phyloP scores from a whole-genome alignment of 164 flowering plant genomes.

The Sedum album region DNA sequence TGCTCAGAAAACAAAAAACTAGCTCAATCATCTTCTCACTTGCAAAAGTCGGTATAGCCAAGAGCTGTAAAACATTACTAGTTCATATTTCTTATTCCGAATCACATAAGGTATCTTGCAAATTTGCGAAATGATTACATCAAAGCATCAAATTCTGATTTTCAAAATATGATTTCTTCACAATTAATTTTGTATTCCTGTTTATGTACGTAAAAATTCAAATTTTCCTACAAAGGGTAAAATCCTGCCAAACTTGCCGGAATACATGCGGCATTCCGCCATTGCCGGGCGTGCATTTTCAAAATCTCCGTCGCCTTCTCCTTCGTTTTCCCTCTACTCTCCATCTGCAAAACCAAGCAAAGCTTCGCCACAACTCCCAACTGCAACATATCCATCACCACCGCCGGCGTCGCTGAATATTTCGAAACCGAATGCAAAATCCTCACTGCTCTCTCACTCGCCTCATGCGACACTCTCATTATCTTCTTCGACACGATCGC shows the following conservation, averaged over 20 bases:
- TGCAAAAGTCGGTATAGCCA: too few relatives aligned
- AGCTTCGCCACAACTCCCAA: slow-evolving; percentile 69
- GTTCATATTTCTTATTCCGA: too few relatives aligned
- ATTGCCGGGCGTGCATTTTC: slow-evolving; percentile 34
- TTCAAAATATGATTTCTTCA: neutral
- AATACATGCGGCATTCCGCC: slow-evolving; percentile 50
- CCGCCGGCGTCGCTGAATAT: slow-evolving; percentile 29
- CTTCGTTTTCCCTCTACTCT: slow-evolving; percentile 28
- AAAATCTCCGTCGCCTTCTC: slow-evolving; percentile 47
- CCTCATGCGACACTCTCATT: slow-evolving; percentile 57
- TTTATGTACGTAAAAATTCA: neutral
- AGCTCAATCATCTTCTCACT: too few relatives aligned
- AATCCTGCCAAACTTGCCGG: slow-evolving; percentile 24
- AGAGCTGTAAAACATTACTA: too few relatives aligned
- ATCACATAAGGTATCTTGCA: too few relatives aligned
- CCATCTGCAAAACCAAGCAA: slow-evolving; percentile 47
- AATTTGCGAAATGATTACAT: neutral
- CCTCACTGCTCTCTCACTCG: slow-evolving; percentile 59
- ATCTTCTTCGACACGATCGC: slow-evolving; percentile 68
- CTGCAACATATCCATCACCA: slow-evolving; percentile 57
- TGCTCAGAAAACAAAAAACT: too few relatives aligned
- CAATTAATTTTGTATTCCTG: neutral
- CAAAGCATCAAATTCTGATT: neutral
- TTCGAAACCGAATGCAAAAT: slow-evolving; percentile 37
- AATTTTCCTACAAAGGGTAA: slow-evolving; percentile 15